Percentiles rank a stretch among this genome's conserved stretches.
Evolutionary conservation across 2,329 filamentous ascomycete genomes (phyloP).

Genomic region (Paecilomyces sp.): DNA sequence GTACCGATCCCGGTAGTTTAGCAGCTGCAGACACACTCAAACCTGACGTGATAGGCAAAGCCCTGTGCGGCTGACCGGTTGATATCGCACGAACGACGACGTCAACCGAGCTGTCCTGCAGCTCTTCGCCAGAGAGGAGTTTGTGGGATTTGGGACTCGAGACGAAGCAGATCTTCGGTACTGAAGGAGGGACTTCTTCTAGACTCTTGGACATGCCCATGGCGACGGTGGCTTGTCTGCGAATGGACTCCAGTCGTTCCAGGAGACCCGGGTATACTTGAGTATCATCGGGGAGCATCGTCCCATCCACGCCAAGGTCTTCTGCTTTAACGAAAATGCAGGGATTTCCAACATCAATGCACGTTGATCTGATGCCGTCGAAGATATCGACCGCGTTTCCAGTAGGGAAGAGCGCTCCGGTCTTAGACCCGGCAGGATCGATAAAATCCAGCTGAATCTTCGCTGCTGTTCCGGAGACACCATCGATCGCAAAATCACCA

Average conservation of each 20-base stretch:
- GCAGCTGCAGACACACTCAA: slow-evolving; percentile 45
- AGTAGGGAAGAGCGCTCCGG: slow-evolving; percentile 55
- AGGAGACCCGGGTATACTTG: slow-evolving; percentile 40
- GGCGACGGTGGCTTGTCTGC: slow-evolving; percentile 48
- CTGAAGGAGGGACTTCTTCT: slow-evolving; percentile 45
- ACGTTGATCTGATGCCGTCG: slow-evolving; percentile 45
- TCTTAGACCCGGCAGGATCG: slow-evolving; percentile 57
- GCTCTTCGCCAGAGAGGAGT: slow-evolving; percentile 31
- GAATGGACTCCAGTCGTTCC: slow-evolving; percentile 47
- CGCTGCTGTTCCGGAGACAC: slow-evolving; percentile 53
- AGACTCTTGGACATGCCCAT: slow-evolving; percentile 53
- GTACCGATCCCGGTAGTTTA: slow-evolving; percentile 36
- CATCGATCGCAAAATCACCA: slow-evolving; percentile 57
- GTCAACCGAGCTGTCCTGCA: slow-evolving; percentile 23
- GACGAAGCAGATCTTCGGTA: slow-evolving; percentile 59
- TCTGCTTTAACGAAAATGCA: slow-evolving; percentile 54
- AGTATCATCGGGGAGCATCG: slow-evolving; percentile 49
- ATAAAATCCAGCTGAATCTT: slow-evolving; percentile 56
- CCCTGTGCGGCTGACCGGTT: slow-evolving; percentile 51
- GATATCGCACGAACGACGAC: slow-evolving; percentile 45
- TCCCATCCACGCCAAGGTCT: slow-evolving; percentile 45
- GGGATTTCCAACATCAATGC: slow-evolving; percentile 59
- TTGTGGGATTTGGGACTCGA: slow-evolving; percentile 31
- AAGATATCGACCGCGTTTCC: slow-evolving; percentile 49
- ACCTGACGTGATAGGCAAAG: slow-evolving; percentile 50